Percentiles rank a stretch among this genome's conserved stretches.
Conservation (phyloP, 2,329 filamentous ascomycete genomes). For the Ustulina deusta region DNA sequence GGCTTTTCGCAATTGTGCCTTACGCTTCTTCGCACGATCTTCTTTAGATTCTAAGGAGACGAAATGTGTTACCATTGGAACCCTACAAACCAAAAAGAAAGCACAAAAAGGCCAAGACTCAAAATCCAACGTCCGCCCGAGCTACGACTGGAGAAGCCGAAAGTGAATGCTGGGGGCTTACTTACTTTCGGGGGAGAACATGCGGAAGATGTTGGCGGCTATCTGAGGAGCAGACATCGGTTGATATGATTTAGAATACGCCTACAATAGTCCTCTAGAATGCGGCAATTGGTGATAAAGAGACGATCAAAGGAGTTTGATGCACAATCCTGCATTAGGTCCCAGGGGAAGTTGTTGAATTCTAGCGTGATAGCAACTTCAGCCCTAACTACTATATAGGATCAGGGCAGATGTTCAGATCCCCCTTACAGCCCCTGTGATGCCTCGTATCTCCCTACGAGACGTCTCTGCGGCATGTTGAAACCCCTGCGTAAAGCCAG, state of each 20-base stretch:
- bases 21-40: conserved; percentile 25
- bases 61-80: neutral
- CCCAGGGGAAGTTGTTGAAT: neutral
- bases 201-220: conserved; percentile 26
- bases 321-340: conserved; percentile 9
- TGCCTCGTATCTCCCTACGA: neutral
- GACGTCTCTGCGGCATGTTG: neutral
- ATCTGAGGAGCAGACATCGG: neutral
- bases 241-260: no score
- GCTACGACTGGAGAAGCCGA: neutral
- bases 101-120: neutral
- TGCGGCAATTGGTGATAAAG: neutral
- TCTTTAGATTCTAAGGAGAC: conserved; percentile 19
- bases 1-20: conserved; percentile 26
- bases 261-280: neutral
- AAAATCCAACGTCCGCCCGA: neutral
- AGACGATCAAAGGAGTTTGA: neutral
- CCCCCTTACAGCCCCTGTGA: neutral
- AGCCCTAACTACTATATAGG: neutral
- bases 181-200: conserved; percentile 30
- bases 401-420: neutral
- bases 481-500: neutral
- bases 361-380: neutral
- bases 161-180: neutral
- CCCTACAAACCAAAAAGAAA: neutral